Evolutionary conservation across 2,329 filamentous ascomycete species (phyloP), one percentile per base, ranked within the genome.

Genomic region (Albophoma yamanashiensis): DNA sequence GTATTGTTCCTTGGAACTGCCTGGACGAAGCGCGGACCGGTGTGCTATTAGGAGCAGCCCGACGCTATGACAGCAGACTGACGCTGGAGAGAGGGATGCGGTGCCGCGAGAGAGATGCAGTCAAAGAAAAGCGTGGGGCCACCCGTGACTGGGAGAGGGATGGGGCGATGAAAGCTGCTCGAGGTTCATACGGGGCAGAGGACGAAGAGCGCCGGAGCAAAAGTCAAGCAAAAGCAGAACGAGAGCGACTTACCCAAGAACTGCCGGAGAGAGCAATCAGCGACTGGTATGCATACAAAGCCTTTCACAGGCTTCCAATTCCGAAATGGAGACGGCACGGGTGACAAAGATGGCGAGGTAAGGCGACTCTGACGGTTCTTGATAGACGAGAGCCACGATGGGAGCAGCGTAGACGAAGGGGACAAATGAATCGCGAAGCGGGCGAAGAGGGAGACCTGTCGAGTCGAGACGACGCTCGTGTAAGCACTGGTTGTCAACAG

Each of bases 261-360:
- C 59, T 64, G 64, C 62, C 65, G 64, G 62, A 58, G 62, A 66
- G 60, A 70, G 68, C 67, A 70, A 72, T 70, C 67, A 69, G 68
- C 69, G 69, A 72, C 60, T 61, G 65, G 67, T 76, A 77, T 69
- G 64, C 71, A 76, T 77, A 76, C 67, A 75, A 71, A 67, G 60
- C 62, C 66, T 62, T 60, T 59, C 58, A 55, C 42, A 63, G 65
- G 60, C 64, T 64, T 64, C 64, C 64, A 70, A 68, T 55, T 63
- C 43, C 56, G 60, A 60, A n/a, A 57, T 27, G 50, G 45, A 59
- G 53, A 58, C 59, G n/a, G n/a, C 55, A 39, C 38, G 58, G 58
- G 59, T 57, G 60, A 56, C 52, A 55, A 58, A 47, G 53, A 47
- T 56, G 60, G 38, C 36, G 52, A 62, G 59, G 58, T 61, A 63